A percentile compares a stretch with the other conserved stretches of the same genome.
phyloP scores from a whole-genome alignment of 495 filamentous ascomycete genomes.

The Coniosporium apollinis region DNA sequence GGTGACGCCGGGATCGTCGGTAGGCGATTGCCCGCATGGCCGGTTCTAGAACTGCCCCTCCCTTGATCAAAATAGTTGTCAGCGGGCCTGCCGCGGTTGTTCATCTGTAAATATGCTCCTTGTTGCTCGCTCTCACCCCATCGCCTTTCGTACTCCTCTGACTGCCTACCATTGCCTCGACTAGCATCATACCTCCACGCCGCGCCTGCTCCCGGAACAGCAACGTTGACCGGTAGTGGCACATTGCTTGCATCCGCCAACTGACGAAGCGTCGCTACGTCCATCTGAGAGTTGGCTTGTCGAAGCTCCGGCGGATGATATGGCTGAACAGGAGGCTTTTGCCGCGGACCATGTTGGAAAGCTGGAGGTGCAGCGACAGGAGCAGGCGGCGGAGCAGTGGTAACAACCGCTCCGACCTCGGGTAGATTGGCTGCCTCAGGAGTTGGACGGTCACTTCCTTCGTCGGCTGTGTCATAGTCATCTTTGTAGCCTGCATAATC shows the following conservation, averaged over 20 bases:
- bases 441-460: background rate
- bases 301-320: constrained; percentile 58
- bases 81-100: constrained; percentile 6
- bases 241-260: constrained; percentile 40
- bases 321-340: constrained; percentile 48
- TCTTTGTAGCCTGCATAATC: constrained; percentile 1
- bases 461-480: constrained; percentile 6
- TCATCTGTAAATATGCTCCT: constrained; percentile 7
- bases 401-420: background rate
- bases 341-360: constrained; percentile 53
- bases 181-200: constrained; percentile 18
- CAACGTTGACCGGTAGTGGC: constrained; percentile 20
- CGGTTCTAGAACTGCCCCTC: constrained; percentile 5
- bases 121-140: constrained; percentile 17
- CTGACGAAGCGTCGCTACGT: constrained; percentile 61
- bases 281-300: constrained; percentile 64
- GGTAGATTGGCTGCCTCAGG: constrained; percentile 1
- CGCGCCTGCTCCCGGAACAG: constrained; percentile 25
- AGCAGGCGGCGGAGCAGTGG: constrained; percentile 37
- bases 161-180: background rate
- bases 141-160: constrained; percentile 7
- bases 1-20: constrained; percentile 24
- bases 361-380: constrained; percentile 61
- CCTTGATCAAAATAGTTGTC: constrained; percentile 9
- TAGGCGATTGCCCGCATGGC: constrained; percentile 9